Evolutionary conservation across 2,329 filamentous ascomycete species (phyloP).

Genomic region (Pseudocercospora vitis): DNA sequence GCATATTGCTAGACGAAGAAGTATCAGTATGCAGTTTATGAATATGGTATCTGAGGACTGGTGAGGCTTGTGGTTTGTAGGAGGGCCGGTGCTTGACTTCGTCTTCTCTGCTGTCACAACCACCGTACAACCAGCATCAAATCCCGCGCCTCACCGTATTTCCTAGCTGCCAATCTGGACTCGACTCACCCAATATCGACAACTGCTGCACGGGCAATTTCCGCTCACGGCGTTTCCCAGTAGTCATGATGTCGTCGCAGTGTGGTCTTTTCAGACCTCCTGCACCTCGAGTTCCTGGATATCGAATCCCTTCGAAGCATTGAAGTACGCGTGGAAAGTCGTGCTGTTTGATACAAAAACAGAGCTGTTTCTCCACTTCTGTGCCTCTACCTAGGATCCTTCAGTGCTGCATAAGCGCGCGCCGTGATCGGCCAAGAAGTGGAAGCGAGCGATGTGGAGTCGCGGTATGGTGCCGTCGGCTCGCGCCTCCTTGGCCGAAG

Average conservation of each 20-base stretch:
- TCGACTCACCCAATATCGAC: constrained; percentile 66
- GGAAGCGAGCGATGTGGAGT: not conserved
- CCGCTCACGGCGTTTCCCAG: constrained; percentile 31
- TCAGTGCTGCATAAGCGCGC: constrained; percentile 6
- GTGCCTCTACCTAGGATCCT: not conserved
- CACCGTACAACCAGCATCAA: no score
- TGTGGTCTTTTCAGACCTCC: constrained; percentile 3
- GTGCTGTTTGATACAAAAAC: not conserved
- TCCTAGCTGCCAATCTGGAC: constrained; percentile 8
- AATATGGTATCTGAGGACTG: not conserved
- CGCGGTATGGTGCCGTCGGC: not conserved
- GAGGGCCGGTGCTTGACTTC: not conserved
- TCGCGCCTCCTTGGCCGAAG: not conserved
- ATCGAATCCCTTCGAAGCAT: constrained; percentile 3
- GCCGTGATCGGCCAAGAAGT: constrained; percentile 3
- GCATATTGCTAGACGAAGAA: constrained; percentile 68
- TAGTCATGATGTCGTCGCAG: constrained; percentile 19
- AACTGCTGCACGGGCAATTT: constrained; percentile 77
- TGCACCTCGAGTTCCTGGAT: not conserved
- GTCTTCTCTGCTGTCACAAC: not conserved
- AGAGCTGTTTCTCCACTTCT: not conserved
- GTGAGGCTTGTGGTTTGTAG: not conserved
- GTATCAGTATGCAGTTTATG: not conserved
- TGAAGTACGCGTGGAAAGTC: not conserved
- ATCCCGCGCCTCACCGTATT: not conserved